Evolutionary conservation across 345 rosid genomes (phyloP).

Genomic region (Citrus hindsii): DNA sequence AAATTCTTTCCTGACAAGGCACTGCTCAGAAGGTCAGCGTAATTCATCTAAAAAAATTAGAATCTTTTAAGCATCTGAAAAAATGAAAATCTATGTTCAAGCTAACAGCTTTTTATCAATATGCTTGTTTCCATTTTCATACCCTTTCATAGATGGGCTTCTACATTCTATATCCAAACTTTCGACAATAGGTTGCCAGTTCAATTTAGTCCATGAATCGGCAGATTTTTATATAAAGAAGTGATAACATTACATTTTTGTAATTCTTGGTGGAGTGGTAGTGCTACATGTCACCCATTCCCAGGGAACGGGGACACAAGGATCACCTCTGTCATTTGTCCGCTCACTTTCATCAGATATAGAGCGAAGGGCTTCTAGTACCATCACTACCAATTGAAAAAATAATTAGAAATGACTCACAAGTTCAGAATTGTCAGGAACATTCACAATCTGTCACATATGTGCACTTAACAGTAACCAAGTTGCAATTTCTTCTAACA

Average conservation of each 20-base stretch:
- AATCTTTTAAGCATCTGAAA: neutral
- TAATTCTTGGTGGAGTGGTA: constrained; percentile 72
- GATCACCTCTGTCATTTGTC: constrained; percentile 83
- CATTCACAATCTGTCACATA: neutral
- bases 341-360: constrained; percentile 49
- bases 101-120: neutral
- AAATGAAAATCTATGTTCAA: neutral
- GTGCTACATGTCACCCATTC: constrained; percentile 77
- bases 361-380: constrained; percentile 49
- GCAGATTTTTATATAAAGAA: neutral
- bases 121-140: neutral
- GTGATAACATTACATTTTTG: constrained; percentile 64
- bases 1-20: constrained; percentile 60
- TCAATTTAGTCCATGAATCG: neutral
- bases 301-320: constrained; percentile 83
- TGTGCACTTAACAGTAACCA: neutral
- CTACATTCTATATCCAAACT: neutral
- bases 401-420: constrained; percentile 8
- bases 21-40: constrained; percentile 45
- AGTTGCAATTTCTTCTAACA: neutral
- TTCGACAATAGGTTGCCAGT: neutral
- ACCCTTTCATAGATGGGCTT: neutral
- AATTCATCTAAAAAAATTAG: neutral
- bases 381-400: constrained; percentile 47
- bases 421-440: constrained; percentile 7